Percentiles rank a stretch among this genome's conserved stretches.
phyloP scores from a whole-genome alignment of 1,139 yeast genomes.

The Pichia norvegensis region DNA sequence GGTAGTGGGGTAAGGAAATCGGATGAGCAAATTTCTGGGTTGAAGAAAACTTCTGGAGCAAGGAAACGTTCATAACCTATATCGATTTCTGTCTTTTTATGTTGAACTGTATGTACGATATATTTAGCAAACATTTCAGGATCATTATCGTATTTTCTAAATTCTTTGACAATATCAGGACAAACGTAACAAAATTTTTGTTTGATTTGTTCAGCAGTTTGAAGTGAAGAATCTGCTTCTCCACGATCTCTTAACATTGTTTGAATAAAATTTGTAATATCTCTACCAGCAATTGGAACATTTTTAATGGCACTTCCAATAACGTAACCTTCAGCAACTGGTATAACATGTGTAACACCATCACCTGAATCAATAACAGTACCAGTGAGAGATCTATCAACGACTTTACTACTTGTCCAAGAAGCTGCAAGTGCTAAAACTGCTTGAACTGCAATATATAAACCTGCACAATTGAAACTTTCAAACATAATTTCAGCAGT shows the following conservation, averaged over 20 bases:
- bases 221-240: slow-evolving; percentile 85
- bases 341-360: slow-evolving; percentile 96
- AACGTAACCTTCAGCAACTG: slow-evolving; percentile 98
- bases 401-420: slow-evolving; percentile 95
- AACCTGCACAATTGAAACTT: slow-evolving; percentile 95
- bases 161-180: slow-evolving; percentile 96
- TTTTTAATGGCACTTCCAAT: slow-evolving; percentile 96
- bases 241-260: slow-evolving; percentile 92
- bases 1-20: slow-evolving; percentile 96
- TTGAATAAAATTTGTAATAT: slow-evolving; percentile 89
- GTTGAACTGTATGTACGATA: slow-evolving; percentile 75
- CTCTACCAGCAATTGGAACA: slow-evolving; percentile 98
- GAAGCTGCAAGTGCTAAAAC: slow-evolving; percentile 97
- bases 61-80: slow-evolving; percentile 95
- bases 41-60: slow-evolving; percentile 98
- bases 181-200: slow-evolving; percentile 96
- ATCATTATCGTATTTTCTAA: slow-evolving; percentile 87
- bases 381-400: slow-evolving; percentile 93
- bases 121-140: slow-evolving; percentile 93
- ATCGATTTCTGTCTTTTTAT: slow-evolving; percentile 66
- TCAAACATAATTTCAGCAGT: slow-evolving; percentile 99
- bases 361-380: slow-evolving; percentile 96
- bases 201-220: slow-evolving; percentile 93
- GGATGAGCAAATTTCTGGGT: slow-evolving; percentile 92
- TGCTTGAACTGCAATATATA: slow-evolving; percentile 97